Evolutionary conservation across 2,329 filamentous ascomycete species (phyloP).

Genomic region (Myrmaecium sp.): DNA sequence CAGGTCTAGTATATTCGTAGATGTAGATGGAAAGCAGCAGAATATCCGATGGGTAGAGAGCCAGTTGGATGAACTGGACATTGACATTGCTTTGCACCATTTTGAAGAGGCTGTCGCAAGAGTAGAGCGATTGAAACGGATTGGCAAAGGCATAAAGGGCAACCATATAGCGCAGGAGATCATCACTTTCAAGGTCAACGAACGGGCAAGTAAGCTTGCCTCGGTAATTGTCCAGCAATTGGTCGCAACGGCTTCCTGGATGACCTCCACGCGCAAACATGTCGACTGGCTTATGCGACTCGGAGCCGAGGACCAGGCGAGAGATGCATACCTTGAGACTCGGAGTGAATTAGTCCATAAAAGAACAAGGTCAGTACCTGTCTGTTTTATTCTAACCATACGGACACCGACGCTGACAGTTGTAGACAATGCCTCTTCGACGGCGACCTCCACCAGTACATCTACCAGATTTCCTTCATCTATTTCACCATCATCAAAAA

Average conservation of each 20-base stretch:
- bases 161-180: conserved; percentile 82
- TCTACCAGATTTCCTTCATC: conserved; percentile 87
- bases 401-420: conserved; percentile 9
- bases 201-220: conserved; percentile 63
- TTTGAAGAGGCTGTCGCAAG: conserved; percentile 72
- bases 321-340: conserved; percentile 71
- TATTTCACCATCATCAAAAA: conserved; percentile 93
- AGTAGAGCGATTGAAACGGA: conserved; percentile 67
- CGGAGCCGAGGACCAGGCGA: conserved; percentile 77
- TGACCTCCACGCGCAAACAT: conserved; percentile 61
- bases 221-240: conserved; percentile 62
- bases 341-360: conserved; percentile 64
- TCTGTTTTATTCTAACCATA: conserved; percentile 1
- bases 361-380: conserved; percentile 50
- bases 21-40: conserved; percentile 91
- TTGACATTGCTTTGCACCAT: conserved; percentile 78
- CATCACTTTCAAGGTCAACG: conserved; percentile 79
- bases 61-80: conserved; percentile 91
- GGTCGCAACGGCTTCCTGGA: conserved; percentile 59
- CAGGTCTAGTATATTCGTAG: conserved; percentile 58
- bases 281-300: conserved; percentile 72
- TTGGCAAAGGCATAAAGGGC: conserved; percentile 66
- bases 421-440: conserved; percentile 83
- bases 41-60: conserved; percentile 90
- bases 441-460: conserved; percentile 80